These are phyloP conservation scores for Pseudogymnoascus sp. DNA, from an alignment of 2,329 filamentous ascomycete species.

Conservation along the genomic window DNA sequence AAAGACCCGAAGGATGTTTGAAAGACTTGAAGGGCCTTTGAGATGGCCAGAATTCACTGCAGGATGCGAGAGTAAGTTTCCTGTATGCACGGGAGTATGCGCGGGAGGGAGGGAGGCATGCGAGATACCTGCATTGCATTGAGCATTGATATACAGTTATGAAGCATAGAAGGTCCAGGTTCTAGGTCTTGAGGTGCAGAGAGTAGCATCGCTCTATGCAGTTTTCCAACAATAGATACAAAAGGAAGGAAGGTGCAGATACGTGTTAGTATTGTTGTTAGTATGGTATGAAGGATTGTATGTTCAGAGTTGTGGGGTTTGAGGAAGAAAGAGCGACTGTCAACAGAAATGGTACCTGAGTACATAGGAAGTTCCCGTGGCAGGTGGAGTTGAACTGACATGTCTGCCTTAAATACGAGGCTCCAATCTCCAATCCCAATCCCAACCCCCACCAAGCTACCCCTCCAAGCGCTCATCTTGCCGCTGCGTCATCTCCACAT, in stretches of 20 bases:
- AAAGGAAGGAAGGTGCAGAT: background rate
- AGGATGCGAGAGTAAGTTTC: background rate
- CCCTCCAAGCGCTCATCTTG: conserved; percentile 6
- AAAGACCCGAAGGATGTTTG: background rate
- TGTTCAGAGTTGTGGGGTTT: background rate
- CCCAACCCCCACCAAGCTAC: background rate
- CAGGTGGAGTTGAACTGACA: background rate
- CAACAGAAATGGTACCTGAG: background rate
- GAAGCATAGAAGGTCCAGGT: background rate
- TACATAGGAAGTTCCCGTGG: background rate
- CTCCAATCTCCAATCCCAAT: background rate
- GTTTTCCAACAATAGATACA: background rate
- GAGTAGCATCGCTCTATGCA: background rate
- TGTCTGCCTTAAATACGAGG: background rate
- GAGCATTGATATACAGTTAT: conserved; percentile 5
- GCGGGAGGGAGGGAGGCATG: conserved; percentile 5
- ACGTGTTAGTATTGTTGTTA: background rate
- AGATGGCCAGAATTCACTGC: background rate
- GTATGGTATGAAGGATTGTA: background rate
- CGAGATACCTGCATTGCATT: conserved; percentile 4
- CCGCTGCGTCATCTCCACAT: conserved; percentile 6
- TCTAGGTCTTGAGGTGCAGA: background rate
- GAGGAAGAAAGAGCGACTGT: background rate
- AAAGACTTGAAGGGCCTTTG: background rate
- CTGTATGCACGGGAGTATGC: conserved; percentile 6